Percentiles rank a stretch among this genome's conserved stretches.
Evolutionary conservation across 2,329 filamentous ascomycete genomes (phyloP).

Genomic region (Nigrograna mackinnonii): DNA sequence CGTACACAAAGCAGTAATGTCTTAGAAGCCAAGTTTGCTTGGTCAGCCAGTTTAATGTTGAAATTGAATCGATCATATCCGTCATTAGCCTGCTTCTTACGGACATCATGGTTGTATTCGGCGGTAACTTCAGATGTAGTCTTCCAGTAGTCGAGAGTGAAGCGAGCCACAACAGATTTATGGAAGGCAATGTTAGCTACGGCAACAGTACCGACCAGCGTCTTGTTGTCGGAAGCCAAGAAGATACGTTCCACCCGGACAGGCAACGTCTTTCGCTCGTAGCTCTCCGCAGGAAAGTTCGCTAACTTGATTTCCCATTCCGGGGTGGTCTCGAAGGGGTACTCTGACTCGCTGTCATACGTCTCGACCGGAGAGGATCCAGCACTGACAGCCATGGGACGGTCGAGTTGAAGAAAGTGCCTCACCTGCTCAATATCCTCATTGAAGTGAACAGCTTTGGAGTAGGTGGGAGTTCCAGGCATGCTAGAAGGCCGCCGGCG

Average conservation of each 20-base stretch:
- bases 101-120: conserved; percentile 83
- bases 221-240: conserved; percentile 86
- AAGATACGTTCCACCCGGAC: conserved; percentile 86
- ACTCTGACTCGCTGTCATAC: conserved; percentile 86
- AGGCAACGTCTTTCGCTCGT: conserved; percentile 65
- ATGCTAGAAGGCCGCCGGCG: conserved; percentile 88
- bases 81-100: conserved; percentile 65
- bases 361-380: conserved; percentile 88
- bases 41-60: conserved; percentile 88
- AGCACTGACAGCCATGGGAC: conserved; percentile 93
- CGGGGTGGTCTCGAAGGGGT: conserved; percentile 72
- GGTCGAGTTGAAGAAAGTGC: conserved; percentile 92
- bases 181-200: conserved; percentile 90
- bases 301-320: conserved; percentile 87
- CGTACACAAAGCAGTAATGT: conserved; percentile 90
- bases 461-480: conserved; percentile 94
- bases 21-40: conserved; percentile 88
- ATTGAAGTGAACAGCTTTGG: conserved; percentile 98
- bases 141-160: conserved; percentile 98
- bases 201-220: conserved; percentile 77
- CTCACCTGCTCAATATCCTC: conserved; percentile 94
- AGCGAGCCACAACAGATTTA: conserved; percentile 87
- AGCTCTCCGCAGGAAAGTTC: conserved; percentile 75
- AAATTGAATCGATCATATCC: conserved; percentile 91
- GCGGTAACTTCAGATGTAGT: conserved; percentile 92